Conservation (phyloP, 2,329 filamentous ascomycete species). For the Penicillium sp. region DNA sequence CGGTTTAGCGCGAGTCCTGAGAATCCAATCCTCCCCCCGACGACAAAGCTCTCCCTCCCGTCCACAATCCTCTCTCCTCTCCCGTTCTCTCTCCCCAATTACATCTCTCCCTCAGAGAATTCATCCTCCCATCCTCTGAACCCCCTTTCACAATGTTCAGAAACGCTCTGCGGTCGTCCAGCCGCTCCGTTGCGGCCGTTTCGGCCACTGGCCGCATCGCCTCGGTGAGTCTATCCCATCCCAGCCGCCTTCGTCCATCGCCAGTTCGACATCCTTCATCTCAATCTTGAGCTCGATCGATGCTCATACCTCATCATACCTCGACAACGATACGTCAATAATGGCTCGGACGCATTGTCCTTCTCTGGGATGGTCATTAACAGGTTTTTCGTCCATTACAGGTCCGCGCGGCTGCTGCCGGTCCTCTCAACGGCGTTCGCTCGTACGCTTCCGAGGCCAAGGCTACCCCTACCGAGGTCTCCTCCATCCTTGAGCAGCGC, state of each 20-base stretch:
- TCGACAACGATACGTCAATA: conserved; percentile 25
- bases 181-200: conserved; percentile 90
- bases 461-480: conserved; percentile 95
- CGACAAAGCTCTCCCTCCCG: conserved; percentile 45
- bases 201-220: conserved; percentile 88
- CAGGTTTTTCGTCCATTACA: conserved; percentile 51
- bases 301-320: conserved; percentile 26
- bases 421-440: conserved; percentile 72
- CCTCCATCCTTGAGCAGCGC: conserved; percentile 98
- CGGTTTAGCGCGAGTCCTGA: conserved; percentile 43
- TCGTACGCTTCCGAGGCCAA: conserved; percentile 91
- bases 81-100: conserved; percentile 42
- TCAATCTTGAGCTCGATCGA: conserved; percentile 35
- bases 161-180: conserved; percentile 95
- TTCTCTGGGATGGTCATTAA: conserved; percentile 52
- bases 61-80: conserved; percentile 46
- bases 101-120: conserved; percentile 44
- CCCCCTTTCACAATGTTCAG: conserved; percentile 77
- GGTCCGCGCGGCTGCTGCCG: conserved; percentile 84
- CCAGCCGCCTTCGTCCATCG: conserved; percentile 43
- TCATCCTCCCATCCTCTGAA: conserved; percentile 46
- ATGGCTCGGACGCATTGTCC: conserved; percentile 24
- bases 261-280: conserved; percentile 34
- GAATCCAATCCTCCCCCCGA: conserved; percentile 42
- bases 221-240: conserved; percentile 75